Base-by-base conservation (phyloP, 495 filamentous ascomycete species). In the Tetracladium setigerum region DNA sequence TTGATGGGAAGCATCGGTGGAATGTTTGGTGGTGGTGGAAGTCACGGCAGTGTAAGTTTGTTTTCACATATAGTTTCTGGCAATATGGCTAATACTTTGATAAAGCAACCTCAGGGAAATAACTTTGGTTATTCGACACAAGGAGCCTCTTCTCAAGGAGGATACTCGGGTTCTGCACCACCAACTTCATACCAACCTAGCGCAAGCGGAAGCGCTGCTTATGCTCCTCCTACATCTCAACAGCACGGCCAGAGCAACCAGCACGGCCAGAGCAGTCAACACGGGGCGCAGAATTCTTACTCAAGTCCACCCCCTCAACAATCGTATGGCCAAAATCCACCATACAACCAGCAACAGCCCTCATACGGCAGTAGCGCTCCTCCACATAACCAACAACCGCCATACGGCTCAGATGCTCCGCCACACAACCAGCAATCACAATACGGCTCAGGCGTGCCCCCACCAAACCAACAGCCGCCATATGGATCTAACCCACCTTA, bases 111-210 rank as follows among this genome's bases (percentile, higher is more conserved):
- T 18, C 45, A 53, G 39, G 48, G 48, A 22, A 50, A 37, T 33
- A 27, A 58, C 50, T 79, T 65, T 56, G 75, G 75, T 30, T 79
- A 79, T 56, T 76, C 75, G 18, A 32, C 16, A 43, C 30, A 49
- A 34, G 72, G 55, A 4, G 68, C 67, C 8, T 59, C 66, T 30
- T 11, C 13, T 13, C 41, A 50, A 32, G 64, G 70, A 15, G 58
- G 60, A 30, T 79, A 79, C 50, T 67, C 50, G 54, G 73, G 67
- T 27, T 65, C 68, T 36, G 66, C 73, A 17, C 74, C 74, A 30
- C 71, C 74, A 6, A 56, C 67, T 30, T 64, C 69, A 0, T 74
- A 74, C 50, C 69, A 74, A 46, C 57, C 70, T 14, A 35, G 47
- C 27, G 57, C 44, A 18, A 52, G 43, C 14, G 38, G 41, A 15